Evolutionary conservation across 768 basidiomycete genomes (phyloP).

Genomic region (Podaxis mareebaensis): DNA sequence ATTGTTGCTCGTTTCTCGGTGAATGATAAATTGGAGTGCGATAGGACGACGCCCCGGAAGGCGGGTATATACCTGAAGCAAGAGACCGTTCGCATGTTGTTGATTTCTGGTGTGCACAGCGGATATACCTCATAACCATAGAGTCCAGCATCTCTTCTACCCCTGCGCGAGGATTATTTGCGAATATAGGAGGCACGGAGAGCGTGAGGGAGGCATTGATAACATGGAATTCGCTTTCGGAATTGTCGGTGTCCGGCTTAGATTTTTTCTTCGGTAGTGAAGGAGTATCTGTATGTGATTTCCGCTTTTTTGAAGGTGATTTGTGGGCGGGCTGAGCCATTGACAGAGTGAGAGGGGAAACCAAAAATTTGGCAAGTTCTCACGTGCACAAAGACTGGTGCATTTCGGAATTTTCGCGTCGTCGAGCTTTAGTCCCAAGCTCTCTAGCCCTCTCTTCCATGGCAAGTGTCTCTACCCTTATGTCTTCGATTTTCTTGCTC

Average conservation of each 20-base stretch:
- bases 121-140: slow-evolving; percentile 87
- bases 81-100: neutral
- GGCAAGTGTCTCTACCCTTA: slow-evolving; percentile 12
- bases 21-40: slow-evolving; percentile 80
- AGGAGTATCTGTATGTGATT: neutral
- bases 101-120: neutral
- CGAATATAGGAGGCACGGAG: slow-evolving; percentile 81
- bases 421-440: neutral
- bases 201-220: slow-evolving; percentile 68
- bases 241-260: slow-evolving; percentile 31
- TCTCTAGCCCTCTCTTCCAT: slow-evolving; percentile 8
- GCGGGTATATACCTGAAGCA: slow-evolving; percentile 79
- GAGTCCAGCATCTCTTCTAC: slow-evolving; percentile 91
- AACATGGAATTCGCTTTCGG: slow-evolving; percentile 55
- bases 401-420: slow-evolving; percentile 14
- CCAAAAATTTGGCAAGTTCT: slow-evolving; percentile 4
- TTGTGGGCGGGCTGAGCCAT: slow-evolving; percentile 6
- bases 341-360: neutral
- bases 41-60: slow-evolving; percentile 83
- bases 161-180: slow-evolving; percentile 68
- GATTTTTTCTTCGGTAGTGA: slow-evolving; percentile 43
- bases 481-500: neutral
- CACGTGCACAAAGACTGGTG: slow-evolving; percentile 2
- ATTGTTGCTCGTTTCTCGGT: slow-evolving; percentile 63
- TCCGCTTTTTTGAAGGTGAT: slow-evolving; percentile 7